phyloP scores from a whole-genome alignment of 306 rosid species.

The Prunus fruticosa region DNA sequence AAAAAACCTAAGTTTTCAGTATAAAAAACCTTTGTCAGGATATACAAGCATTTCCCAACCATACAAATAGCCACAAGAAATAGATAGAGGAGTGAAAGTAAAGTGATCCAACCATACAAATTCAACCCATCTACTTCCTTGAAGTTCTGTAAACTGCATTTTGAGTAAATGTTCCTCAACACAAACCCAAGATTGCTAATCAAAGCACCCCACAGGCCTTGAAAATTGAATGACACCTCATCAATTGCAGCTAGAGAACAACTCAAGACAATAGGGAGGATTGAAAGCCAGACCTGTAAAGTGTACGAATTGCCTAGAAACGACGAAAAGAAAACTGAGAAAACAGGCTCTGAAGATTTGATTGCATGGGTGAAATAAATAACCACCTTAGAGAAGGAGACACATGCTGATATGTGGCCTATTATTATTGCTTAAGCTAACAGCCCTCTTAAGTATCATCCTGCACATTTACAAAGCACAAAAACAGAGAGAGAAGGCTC shows the following conservation, averaged over 20 bases:
- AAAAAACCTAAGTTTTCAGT: too few relatives aligned
- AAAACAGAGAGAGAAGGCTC: too few relatives aligned
- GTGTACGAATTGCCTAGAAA: conserved; percentile 75
- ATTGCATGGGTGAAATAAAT: conserved; percentile 97
- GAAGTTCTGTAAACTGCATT: too few relatives aligned
- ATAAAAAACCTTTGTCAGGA: too few relatives aligned
- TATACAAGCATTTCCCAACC: too few relatives aligned
- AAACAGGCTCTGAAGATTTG: conserved; percentile 88
- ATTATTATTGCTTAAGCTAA: background rate
- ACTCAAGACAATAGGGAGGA: conserved; percentile 83
- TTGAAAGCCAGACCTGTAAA: conserved; percentile 81
- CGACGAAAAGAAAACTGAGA: conserved; percentile 70
- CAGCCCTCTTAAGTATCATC: too few relatives aligned
- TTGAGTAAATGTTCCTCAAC: too few relatives aligned
- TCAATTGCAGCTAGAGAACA: conserved; percentile 84
- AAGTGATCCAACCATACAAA: too few relatives aligned
- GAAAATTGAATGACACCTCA: conserved; percentile 78
- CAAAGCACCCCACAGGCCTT: conserved; percentile 83
- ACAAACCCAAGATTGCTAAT: conserved; percentile 89
- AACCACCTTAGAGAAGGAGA: conserved; percentile 90
- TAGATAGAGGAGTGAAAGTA: too few relatives aligned
- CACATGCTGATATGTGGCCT: conserved; percentile 95
- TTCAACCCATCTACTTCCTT: too few relatives aligned
- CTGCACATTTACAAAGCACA: too few relatives aligned
- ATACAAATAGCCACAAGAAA: too few relatives aligned